Percentiles rank a stretch among this genome's conserved stretches.
These are phyloP conservation scores for Volvariella volvacea DNA, from an alignment of 1,284 basidiomycete species.

Conservation along the genomic window DNA sequence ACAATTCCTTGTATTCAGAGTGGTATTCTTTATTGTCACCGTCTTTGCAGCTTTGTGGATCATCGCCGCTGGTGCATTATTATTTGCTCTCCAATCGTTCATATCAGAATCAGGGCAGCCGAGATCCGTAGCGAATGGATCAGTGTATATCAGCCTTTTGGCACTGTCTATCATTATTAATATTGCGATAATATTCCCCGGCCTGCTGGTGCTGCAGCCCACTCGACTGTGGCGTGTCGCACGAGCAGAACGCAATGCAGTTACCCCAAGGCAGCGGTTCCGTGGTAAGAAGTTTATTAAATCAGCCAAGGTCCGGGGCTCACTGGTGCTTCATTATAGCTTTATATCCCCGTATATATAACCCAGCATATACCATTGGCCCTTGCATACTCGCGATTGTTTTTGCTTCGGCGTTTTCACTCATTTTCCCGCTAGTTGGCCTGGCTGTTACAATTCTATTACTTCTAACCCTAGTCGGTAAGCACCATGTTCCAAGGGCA, in stretches of 20 bases:
- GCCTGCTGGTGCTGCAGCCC: conserved; percentile 64
- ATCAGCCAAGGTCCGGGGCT: neutral
- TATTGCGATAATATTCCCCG: conserved; percentile 67
- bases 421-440: conserved; percentile 73
- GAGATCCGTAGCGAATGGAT: conserved; percentile 56
- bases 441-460: conserved; percentile 64
- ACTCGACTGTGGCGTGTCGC: conserved; percentile 50
- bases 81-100: conserved; percentile 61
- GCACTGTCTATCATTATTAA: conserved; percentile 59
- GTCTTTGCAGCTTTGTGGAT: conserved; percentile 53
- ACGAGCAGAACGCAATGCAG: conserved; percentile 44
- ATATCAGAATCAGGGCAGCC: conserved; percentile 31
- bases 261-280: conserved; percentile 76
- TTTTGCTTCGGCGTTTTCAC: conserved; percentile 62
- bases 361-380: conserved; percentile 58
- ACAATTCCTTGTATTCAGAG: conserved; percentile 57
- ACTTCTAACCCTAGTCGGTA: conserved; percentile 64
- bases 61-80: conserved; percentile 55
- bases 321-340: conserved; percentile 32
- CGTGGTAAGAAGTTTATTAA: conserved; percentile 42
- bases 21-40: conserved; percentile 59
- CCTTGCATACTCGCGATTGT: conserved; percentile 63
- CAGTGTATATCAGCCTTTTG: conserved; percentile 63
- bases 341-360: conserved; percentile 65
- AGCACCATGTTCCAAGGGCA: conserved; percentile 15